These are phyloP conservation scores for Fusarium torreyae DNA, from an alignment of 2,329 filamentous ascomycete species.

Conservation along the genomic window DNA sequence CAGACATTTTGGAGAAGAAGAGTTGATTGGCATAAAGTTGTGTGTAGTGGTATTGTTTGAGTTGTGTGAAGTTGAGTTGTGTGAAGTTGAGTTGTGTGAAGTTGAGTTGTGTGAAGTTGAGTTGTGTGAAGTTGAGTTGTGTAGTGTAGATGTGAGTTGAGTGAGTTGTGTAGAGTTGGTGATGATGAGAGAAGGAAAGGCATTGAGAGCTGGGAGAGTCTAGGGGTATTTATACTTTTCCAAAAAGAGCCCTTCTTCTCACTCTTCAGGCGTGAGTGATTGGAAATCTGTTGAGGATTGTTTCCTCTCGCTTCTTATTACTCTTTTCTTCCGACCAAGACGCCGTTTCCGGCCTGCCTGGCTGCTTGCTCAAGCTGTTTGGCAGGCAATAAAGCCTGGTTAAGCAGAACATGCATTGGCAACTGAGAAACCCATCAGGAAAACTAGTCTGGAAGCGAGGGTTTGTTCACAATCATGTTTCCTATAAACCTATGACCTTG, in stretches of 20 bases:
- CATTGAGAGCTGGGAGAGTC: neutral
- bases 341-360: neutral
- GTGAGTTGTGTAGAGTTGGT: conserved; percentile 3
- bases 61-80: neutral
- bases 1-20: conserved; percentile 21
- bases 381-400: neutral
- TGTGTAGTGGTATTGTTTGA: too few species aligned
- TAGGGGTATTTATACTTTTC: conserved; percentile 29
- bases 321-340: neutral
- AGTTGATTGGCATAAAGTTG: too few species aligned
- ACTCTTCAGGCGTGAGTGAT: neutral
- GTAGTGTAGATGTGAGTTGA: neutral
- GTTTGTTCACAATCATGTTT: neutral
- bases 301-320: neutral
- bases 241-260: neutral
- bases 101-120: neutral
- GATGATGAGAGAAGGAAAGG: conserved; percentile 7
- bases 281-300: neutral
- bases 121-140: neutral
- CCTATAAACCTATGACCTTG: neutral
- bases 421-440: neutral
- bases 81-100: neutral
- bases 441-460: neutral
- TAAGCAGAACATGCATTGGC: neutral
- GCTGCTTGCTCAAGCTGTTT: neutral